Percentiles rank a stretch among this genome's conserved stretches.
These are phyloP conservation scores for Candida montana DNA, from an alignment of 805 yeast species.

Conservation along the genomic window DNA sequence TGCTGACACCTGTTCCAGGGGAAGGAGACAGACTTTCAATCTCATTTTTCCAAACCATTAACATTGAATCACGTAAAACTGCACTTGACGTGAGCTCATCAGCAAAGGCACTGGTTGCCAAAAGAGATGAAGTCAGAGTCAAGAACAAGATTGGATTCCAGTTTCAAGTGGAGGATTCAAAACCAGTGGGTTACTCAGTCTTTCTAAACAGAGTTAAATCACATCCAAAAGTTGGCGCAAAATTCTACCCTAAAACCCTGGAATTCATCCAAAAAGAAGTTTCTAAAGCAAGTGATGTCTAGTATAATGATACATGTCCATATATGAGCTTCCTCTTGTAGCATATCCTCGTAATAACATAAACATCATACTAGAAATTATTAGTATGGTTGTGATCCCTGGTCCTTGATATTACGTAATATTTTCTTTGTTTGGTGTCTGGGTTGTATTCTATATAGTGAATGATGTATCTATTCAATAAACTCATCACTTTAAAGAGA, in stretches of 20 bases:
- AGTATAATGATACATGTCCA: not conserved
- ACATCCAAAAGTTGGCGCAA: conserved; percentile 44
- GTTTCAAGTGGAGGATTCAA: conserved; percentile 20
- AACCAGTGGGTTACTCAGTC: conserved; percentile 43
- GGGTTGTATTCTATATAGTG: too few relatives aligned
- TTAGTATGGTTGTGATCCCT: too few relatives aligned
- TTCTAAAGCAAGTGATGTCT: conserved; percentile 42
- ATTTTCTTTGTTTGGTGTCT: too few relatives aligned
- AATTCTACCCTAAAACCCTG: conserved; percentile 39
- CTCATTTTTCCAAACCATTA: conserved; percentile 45
- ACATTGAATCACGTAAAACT: conserved; percentile 25
- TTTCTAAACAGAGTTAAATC: conserved; percentile 43
- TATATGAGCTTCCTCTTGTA: too few relatives aligned
- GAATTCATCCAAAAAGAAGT: conserved; percentile 26
- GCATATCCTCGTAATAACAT: too few relatives aligned
- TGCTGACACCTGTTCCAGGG: conserved; percentile 23
- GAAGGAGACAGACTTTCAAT: conserved; percentile 35
- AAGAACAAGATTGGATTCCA: conserved; percentile 24
- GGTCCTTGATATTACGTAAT: too few relatives aligned
- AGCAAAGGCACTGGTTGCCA: conserved; percentile 13
- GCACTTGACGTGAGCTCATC: conserved; percentile 13
- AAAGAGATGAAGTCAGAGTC: conserved; percentile 16
- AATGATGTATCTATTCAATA: too few relatives aligned
- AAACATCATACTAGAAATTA: too few relatives aligned
- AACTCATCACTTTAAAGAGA: too few relatives aligned